A percentile compares a stretch with the other conserved stretches of the same genome.
Conservation (phyloP, 139 green algal species). For the Haematococcus lacustris region DNA sequence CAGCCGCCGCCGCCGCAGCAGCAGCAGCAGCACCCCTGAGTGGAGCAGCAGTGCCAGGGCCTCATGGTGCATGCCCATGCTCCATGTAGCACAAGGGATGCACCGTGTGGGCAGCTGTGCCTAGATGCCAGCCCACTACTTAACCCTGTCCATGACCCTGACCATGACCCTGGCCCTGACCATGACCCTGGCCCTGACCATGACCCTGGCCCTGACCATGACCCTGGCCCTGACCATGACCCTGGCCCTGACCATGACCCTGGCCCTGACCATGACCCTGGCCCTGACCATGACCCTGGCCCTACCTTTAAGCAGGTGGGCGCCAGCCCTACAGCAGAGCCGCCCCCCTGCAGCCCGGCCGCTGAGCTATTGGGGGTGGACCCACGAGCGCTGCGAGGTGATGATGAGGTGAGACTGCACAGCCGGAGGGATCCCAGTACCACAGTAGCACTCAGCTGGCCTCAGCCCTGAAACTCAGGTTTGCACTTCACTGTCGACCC, state of each 20-base stretch:
- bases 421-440: not conserved
- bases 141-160: too few relatives aligned
- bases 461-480: not conserved
- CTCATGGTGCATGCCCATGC: not conserved
- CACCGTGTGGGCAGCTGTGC: not conserved
- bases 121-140: not conserved
- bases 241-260: too few relatives aligned
- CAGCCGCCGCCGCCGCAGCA: too few relatives aligned
- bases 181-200: too few relatives aligned
- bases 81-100: not conserved
- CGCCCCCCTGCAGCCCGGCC: not conserved
- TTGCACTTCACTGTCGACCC: not conserved
- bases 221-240: too few relatives aligned
- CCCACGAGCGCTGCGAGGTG: conserved; percentile 2
- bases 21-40: not conserved
- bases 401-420: conserved; percentile 8
- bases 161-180: too few relatives aligned
- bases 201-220: too few relatives aligned
- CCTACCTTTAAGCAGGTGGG: not conserved
- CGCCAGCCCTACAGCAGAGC: too few relatives aligned
- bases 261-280: not conserved
- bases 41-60: not conserved
- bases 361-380: conserved; percentile 6
- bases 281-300: not conserved
- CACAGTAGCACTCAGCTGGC: not conserved